Percentiles rank a stretch among this genome's conserved stretches.
Evolutionary conservation across 2,329 filamentous ascomycete genomes (phyloP).

Genomic region (Aspergillus carbonarius): DNA sequence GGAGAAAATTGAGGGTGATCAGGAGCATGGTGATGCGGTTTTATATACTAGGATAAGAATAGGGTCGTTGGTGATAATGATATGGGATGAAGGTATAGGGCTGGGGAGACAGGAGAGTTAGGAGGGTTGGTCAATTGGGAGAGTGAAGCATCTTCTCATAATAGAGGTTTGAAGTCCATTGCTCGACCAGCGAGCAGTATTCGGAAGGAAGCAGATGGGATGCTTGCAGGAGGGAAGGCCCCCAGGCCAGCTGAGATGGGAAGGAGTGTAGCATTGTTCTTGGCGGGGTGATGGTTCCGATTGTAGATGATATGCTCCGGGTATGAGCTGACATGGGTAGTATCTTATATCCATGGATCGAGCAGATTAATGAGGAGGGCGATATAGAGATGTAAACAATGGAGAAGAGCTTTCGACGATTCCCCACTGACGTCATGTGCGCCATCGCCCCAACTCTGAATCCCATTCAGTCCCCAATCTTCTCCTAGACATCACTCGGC

Average conservation of each 20-base stretch:
- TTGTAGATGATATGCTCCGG: neutral
- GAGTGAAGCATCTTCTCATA: neutral
- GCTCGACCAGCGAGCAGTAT: neutral
- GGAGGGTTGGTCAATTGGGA: neutral
- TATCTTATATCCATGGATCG: no score
- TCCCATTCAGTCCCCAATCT: neutral
- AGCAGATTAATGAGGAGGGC: no score
- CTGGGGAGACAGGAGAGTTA: neutral
- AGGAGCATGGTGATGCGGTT: constrained; percentile 8
- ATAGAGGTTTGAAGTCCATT: neutral
- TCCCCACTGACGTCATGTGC: neutral
- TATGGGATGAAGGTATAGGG: neutral
- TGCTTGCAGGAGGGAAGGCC: neutral
- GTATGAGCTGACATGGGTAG: no score
- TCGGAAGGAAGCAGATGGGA: neutral
- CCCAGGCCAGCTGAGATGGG: neutral
- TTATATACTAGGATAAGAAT: constrained; percentile 10
- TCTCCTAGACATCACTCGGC: no score
- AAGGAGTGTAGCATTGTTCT: neutral
- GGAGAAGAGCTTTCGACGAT: neutral
- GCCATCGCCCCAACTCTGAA: neutral
- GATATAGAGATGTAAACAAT: no score
- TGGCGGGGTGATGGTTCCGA: neutral
- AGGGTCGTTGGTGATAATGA: neutral
- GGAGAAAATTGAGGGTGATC: neutral